Evolutionary conservation across 169 alveolate genomes (phyloP), one percentile per base, ranked within the genome.

Genomic region (Cyclospora cayetanensis): DNA sequence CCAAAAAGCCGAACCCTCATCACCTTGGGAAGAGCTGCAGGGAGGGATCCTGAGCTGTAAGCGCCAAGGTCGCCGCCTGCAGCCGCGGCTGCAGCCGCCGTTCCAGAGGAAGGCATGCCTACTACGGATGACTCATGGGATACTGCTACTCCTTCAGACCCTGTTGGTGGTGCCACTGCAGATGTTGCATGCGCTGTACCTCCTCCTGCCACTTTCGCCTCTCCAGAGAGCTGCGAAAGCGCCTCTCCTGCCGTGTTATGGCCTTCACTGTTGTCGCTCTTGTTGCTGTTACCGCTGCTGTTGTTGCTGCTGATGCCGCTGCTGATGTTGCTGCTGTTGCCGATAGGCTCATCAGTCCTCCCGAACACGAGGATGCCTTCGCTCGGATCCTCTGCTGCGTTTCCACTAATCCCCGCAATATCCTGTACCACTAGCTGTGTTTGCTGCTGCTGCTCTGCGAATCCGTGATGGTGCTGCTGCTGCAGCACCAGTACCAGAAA

Each of bases 1-100:
- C 96, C 34, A 65, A 76, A 82, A 87, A 94, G 79, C 37, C 76
- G 88, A 2, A 89, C 90, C 29, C 84, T 5, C 34, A 39, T n/a
- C 5, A 72, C 84, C 34, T 11, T 9, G 31, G 11, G 34, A 25
- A 27, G 34, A 20, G 72, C 72, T 60, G 72, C 72, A 20, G 35
- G 25, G 60, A 18, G 25, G 18, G 60, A 50, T 9, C 60, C 60
- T 18, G 18, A 9, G 9, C 60, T 18, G 18, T 9, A 9, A 50
- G n/a, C n/a, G n/a, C n/a, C n/a, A n/a, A n/a, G n/a, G n/a, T n/a
- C n/a, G n/a, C 60, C 9, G 18, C 9, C 72, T 12, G 72, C 72
- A 25, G 72, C 72, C 9, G 72, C 72, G 22, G 31, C 72, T 12
- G 72, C 72, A 60, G 72, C 72, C 11, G 72, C 11, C 11, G 72